Base-by-base conservation (phyloP, 805 yeast species). In the Candida ficus region DNA sequence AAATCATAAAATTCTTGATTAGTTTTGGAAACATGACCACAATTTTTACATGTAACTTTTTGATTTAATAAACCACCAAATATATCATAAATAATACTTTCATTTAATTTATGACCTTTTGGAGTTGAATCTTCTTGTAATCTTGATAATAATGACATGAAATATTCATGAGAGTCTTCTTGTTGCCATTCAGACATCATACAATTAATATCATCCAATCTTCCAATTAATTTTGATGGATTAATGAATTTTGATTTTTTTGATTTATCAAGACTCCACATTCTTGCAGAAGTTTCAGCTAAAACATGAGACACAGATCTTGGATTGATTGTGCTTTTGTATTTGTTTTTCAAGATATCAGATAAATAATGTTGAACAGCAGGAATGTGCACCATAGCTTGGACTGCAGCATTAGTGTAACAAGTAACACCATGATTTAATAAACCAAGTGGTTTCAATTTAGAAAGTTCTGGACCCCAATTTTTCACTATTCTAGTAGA, bases 171-270 rank as follows among this genome's bases (percentile, higher is more conserved):
- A 1, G 96, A 84, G 63, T 93, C 99, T 62, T 93, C 98, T 61
- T 93, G 99, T 62, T 88, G 90, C 96, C 96, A 90, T 60, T 82
- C 93, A 33, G 89, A 80, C 95, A 90, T 88, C 95, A 87, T 86
- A 59, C 95, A 87, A 62, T 89, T 89, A 53, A 91, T 87, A 53
- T 87, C 95, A 37, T 75, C 85, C 42, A 86, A 67, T 49, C 88
- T 71, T 38, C 71, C 70, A 43, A 86, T 81, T 52, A 89, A 69
- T 54, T 75, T 77, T 50, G 78, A 78, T 9, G 96, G 98, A 62
- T 84, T 84, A 39, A 88, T 69, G 53, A 73, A 78, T 44, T 70
- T 67, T 38, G 66, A 58, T 17, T 39, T 37, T 28, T 48, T 49
- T 22, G 53, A 55, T 32, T 49, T 69, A 33, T 73, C 77, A n/a